These are phyloP conservation scores for Misopates orontium DNA, from an alignment of 257 asterid genomes.

Conservation along the genomic window DNA sequence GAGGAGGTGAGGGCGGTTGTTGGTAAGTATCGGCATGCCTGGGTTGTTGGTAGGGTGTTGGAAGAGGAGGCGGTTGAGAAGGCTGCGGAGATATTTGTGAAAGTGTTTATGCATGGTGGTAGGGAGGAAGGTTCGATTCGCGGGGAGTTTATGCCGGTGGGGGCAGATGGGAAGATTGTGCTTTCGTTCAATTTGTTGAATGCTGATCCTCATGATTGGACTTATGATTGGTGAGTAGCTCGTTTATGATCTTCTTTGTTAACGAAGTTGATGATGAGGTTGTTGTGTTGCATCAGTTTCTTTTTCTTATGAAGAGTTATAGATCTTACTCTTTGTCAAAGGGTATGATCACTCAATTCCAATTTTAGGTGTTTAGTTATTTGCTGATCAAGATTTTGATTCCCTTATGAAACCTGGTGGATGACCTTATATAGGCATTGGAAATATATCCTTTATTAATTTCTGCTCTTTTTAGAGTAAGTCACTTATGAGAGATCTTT, in stretches of 20 bases:
- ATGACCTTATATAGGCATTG: slow-evolving; percentile 14
- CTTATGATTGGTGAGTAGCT: slow-evolving; percentile 71
- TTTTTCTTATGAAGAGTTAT: slow-evolving; percentile 13
- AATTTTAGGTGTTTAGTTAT: neutral
- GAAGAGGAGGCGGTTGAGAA: slow-evolving; percentile 58
- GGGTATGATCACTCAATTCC: slow-evolving; percentile 4
- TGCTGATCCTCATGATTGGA: slow-evolving; percentile 78
- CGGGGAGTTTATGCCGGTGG: slow-evolving; percentile 98
- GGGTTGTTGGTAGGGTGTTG: slow-evolving; percentile 67
- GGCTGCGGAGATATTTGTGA: slow-evolving; percentile 70
- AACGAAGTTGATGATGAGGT: slow-evolving; percentile 8
- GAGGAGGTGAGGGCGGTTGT: slow-evolving; percentile 59
- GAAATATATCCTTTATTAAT: neutral
- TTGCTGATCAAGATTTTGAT: neutral
- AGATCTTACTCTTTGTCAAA: slow-evolving; percentile 7
- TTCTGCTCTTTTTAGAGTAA: neutral
- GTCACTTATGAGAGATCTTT: neutral
- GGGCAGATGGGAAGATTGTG: slow-evolving; percentile 90
- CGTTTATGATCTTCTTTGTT: slow-evolving; percentile 16
- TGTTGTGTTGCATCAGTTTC: too few species aligned
- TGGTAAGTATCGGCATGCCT: slow-evolving; percentile 87
- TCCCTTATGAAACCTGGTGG: neutral
- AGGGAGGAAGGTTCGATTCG: slow-evolving; percentile 72
- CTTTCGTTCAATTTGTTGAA: slow-evolving; percentile 93
- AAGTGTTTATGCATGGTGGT: slow-evolving; percentile 79